A percentile compares a stretch with the other conserved stretches of the same genome.
These are phyloP conservation scores for Ophiostoma australiae DNA, from an alignment of 2,329 filamentous ascomycete species.

Conservation along the genomic window DNA sequence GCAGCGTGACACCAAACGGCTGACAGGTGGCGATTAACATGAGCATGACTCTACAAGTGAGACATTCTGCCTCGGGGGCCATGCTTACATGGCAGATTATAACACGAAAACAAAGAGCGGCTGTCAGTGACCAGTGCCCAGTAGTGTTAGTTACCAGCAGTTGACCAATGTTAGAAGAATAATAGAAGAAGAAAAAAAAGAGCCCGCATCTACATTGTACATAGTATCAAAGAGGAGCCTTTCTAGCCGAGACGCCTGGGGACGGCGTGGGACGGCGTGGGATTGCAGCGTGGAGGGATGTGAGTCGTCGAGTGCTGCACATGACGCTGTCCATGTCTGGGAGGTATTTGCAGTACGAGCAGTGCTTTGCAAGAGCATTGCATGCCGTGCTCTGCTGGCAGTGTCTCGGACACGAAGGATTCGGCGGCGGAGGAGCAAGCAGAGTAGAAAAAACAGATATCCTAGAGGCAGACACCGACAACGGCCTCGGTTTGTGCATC, in stretches of 20 bases:
- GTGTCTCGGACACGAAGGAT: background rate
- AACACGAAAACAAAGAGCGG: too few relatives aligned
- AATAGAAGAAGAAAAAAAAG: background rate
- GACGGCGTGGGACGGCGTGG: background rate
- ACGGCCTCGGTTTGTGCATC: background rate
- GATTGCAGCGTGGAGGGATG: background rate
- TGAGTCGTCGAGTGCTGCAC: background rate
- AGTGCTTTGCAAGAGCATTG: too few relatives aligned
- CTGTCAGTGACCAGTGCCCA: too few relatives aligned
- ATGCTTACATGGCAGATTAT: too few relatives aligned
- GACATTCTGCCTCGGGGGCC: background rate
- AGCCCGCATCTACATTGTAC: too few relatives aligned
- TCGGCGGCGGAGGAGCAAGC: background rate
- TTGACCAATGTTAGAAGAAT: too few relatives aligned
- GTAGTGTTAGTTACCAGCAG: background rate
- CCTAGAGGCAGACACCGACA: background rate
- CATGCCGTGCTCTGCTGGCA: background rate
- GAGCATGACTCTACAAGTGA: conserved; percentile 1
- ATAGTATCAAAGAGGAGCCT: background rate
- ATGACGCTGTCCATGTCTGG: too few relatives aligned
- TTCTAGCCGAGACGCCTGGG: background rate
- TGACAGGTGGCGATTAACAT: background rate
- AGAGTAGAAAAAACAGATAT: conserved; percentile 1
- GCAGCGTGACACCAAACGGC: conserved; percentile 1
- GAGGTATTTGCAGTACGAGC: too few relatives aligned